Conservation (phyloP, 768 basidiomycete species). For the Leccinellum albellum region DNA sequence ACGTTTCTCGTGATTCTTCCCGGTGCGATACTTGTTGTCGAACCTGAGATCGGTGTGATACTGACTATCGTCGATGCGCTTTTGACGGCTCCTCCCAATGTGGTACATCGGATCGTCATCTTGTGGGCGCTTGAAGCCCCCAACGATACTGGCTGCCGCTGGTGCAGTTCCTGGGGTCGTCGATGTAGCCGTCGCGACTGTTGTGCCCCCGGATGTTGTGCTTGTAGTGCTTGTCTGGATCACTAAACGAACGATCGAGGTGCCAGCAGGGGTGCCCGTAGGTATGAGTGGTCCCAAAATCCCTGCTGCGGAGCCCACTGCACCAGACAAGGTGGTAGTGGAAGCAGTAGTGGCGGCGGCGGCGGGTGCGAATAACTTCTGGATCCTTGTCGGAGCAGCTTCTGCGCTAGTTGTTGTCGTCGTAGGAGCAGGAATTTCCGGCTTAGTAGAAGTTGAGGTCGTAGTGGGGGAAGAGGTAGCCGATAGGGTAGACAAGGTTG, state of each 20-base stretch:
- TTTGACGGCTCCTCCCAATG: background rate
- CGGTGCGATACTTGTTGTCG: conserved; percentile 5
- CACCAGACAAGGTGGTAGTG: background rate
- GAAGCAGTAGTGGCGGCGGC: background rate
- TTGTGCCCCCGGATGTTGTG: background rate
- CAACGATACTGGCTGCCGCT: background rate
- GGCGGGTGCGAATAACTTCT: background rate
- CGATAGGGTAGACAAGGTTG: background rate
- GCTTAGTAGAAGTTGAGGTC: background rate
- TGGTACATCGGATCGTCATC: background rate
- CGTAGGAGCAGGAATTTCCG: background rate
- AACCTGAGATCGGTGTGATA: conserved; percentile 5
- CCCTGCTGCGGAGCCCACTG: background rate
- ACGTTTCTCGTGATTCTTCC: background rate
- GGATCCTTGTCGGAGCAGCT: background rate
- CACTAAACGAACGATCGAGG: background rate
- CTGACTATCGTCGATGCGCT: conserved; percentile 6
- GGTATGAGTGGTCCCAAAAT: background rate
- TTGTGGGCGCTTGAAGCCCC: background rate
- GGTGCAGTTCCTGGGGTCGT: background rate
- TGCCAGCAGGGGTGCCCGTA: background rate
- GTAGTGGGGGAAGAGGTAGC: background rate
- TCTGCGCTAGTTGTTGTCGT: background rate
- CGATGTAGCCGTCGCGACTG: background rate
- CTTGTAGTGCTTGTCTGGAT: background rate